Percentiles rank a stretch among this genome's conserved stretches.
phyloP scores from a whole-genome alignment of 805 yeast species.

The Metahyphopichia silvanorum region DNA sequence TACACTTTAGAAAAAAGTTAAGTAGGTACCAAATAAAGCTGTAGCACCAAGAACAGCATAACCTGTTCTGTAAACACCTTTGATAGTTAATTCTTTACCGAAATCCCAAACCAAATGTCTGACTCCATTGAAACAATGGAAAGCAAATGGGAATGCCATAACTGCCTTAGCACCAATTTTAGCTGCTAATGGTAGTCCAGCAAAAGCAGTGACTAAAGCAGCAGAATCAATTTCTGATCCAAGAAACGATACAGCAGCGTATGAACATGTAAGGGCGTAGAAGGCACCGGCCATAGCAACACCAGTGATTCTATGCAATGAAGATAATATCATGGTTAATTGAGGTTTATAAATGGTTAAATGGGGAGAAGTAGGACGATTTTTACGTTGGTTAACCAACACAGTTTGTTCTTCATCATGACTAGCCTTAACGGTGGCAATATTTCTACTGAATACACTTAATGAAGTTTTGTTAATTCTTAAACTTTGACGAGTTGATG shows the following conservation, averaged over 20 bases:
- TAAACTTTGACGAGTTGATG: slow-evolving; percentile 12
- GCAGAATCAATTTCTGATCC: slow-evolving; percentile 57
- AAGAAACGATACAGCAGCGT: slow-evolving; percentile 62
- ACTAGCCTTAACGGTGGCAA: slow-evolving; percentile 45
- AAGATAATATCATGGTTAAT: slow-evolving; percentile 76
- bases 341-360: slow-evolving; percentile 88
- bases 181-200: slow-evolving; percentile 59
- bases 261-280: slow-evolving; percentile 72
- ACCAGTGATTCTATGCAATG: slow-evolving; percentile 85
- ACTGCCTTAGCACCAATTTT: slow-evolving; percentile 66
- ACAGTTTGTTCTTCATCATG: slow-evolving; percentile 64
- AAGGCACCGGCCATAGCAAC: slow-evolving; percentile 75
- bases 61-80: slow-evolving; percentile 92
- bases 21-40: slow-evolving; percentile 55
- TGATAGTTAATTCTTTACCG: slow-evolving; percentile 72
- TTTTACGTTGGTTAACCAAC: slow-evolving; percentile 74
- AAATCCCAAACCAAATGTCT: slow-evolving; percentile 95
- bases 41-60: slow-evolving; percentile 73
- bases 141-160: slow-evolving; percentile 79
- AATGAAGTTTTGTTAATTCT: slow-evolving; percentile 6
- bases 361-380: slow-evolving; percentile 91
- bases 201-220: slow-evolving; percentile 50
- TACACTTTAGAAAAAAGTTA: slow-evolving; percentile 39
- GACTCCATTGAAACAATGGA: slow-evolving; percentile 82
- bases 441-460: slow-evolving; percentile 13